Percentiles rank a stretch among this genome's conserved stretches.
phyloP scores from a whole-genome alignment of 2,329 filamentous ascomycete species.

The Pseudocercospora ulei region DNA sequence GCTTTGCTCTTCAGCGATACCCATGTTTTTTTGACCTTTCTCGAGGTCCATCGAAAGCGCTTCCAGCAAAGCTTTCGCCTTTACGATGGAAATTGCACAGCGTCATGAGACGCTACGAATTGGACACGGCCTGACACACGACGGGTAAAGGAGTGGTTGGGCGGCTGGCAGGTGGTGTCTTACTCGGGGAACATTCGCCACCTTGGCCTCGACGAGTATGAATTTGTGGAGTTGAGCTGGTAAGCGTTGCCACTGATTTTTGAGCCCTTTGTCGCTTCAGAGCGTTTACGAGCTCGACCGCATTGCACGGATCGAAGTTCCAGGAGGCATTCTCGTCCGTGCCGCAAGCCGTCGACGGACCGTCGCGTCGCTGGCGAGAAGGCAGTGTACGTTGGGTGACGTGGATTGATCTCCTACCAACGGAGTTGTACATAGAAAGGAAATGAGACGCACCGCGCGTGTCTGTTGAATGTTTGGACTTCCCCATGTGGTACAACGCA shows the following conservation, averaged over 20 bases:
- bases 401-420: background rate
- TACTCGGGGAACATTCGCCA: conserved; percentile 5
- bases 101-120: conserved; percentile 25
- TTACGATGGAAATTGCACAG: conserved; percentile 15
- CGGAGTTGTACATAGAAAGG: conserved; percentile 6
- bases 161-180: conserved; percentile 7
- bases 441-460: conserved; percentile 3
- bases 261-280: background rate
- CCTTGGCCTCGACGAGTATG: conserved; percentile 1
- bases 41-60: conserved; percentile 21
- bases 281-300: conserved; percentile 1
- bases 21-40: conserved; percentile 24
- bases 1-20: conserved; percentile 24
- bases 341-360: background rate
- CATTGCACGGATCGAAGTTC: conserved; percentile 5
- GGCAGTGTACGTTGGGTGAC: conserved; percentile 4
- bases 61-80: conserved; percentile 11
- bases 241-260: background rate
- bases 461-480: background rate
- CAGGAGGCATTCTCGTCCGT: background rate
- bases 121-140: conserved; percentile 18
- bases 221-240: background rate
- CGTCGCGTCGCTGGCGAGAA: background rate
- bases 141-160: conserved; percentile 4
- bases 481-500: background rate